These are phyloP conservation scores for Rhizophagus clarus DNA, from an alignment of 192 early-diverging fungal genomes.

Conservation along the genomic window DNA sequence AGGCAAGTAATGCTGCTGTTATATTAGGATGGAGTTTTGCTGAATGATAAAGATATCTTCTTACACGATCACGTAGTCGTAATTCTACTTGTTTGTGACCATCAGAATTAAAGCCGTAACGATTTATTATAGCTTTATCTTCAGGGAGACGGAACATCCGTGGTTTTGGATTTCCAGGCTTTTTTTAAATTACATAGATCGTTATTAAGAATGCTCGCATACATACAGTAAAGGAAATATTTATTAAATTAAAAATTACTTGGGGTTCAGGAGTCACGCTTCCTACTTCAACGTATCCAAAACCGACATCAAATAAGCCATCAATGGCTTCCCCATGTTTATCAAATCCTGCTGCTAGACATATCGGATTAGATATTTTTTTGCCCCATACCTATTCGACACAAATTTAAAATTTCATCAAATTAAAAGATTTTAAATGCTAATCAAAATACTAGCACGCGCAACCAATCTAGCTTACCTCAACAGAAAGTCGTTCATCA, in stretches of 20 bases:
- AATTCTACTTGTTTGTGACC: constrained; percentile 65
- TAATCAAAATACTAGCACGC: neutral
- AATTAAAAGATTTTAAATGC: neutral
- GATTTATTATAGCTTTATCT: constrained; percentile 81
- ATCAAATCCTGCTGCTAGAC: constrained; percentile 89
- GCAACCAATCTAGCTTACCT: constrained; percentile 37
- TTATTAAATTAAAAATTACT: constrained; percentile 35
- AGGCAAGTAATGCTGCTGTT: constrained; percentile 46
- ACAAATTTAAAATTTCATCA: neutral
- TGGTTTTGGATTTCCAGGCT: constrained; percentile 84
- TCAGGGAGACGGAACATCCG: constrained; percentile 81
- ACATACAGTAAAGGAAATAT: no score
- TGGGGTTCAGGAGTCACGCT: constrained; percentile 85
- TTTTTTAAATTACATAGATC: neutral
- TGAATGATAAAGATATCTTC: constrained; percentile 54
- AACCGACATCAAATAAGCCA: constrained; percentile 79
- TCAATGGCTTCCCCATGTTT: constrained; percentile 91
- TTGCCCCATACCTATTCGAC: constrained; percentile 69
- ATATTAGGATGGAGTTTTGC: constrained; percentile 51
- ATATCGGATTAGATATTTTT: constrained; percentile 75
- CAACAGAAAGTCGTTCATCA: constrained; percentile 49
- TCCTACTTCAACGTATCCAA: constrained; percentile 90
- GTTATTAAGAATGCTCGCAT: no score
- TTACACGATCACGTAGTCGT: constrained; percentile 73
- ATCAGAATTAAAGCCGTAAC: constrained; percentile 88